These are phyloP conservation scores for Kodamaea sp. DNA, from an alignment of 1,139 yeast genomes.

Conservation along the genomic window DNA sequence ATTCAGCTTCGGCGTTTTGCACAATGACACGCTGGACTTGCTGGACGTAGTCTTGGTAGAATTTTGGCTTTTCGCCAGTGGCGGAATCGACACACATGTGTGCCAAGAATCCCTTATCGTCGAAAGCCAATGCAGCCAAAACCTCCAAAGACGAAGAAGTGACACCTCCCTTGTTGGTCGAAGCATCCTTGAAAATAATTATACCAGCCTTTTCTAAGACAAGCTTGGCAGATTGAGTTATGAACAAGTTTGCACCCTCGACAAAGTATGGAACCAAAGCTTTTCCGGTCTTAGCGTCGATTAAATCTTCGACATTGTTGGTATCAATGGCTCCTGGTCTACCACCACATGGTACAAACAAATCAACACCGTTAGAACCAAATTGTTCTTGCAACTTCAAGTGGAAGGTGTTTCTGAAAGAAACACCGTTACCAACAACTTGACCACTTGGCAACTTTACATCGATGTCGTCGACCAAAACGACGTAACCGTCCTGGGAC, in stretches of 20 bases:
- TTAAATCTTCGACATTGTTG: conserved; percentile 71
- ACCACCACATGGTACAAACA: conserved; percentile 98
- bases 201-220: conserved; percentile 85
- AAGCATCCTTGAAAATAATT: conserved; percentile 89
- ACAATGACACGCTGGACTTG: conserved; percentile 79
- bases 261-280: conserved; percentile 83
- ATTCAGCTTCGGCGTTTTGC: conserved; percentile 79
- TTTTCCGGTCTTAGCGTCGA: conserved; percentile 77
- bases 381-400: conserved; percentile 66
- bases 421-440: conserved; percentile 76
- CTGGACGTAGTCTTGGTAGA: conserved; percentile 79
- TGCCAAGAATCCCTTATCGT: conserved; percentile 74
- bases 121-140: conserved; percentile 88
- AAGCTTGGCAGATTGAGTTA: conserved; percentile 91
- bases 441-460: conserved; percentile 75
- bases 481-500: conserved; percentile 74
- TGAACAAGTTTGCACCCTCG: conserved; percentile 96
- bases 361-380: conserved; percentile 62
- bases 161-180: conserved; percentile 98
- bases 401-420: conserved; percentile 93
- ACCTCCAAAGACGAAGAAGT: conserved; percentile 96
- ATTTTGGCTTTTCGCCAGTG: conserved; percentile 60
- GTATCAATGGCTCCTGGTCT: conserved; percentile 96
- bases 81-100: conserved; percentile 70
- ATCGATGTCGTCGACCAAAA: conserved; percentile 85